Percentiles rank a stretch among this genome's conserved stretches.
These are phyloP conservation scores for Yamadazyma spencermartinsiae DNA, from an alignment of 1,139 yeast genomes.

Conservation along the genomic window DNA sequence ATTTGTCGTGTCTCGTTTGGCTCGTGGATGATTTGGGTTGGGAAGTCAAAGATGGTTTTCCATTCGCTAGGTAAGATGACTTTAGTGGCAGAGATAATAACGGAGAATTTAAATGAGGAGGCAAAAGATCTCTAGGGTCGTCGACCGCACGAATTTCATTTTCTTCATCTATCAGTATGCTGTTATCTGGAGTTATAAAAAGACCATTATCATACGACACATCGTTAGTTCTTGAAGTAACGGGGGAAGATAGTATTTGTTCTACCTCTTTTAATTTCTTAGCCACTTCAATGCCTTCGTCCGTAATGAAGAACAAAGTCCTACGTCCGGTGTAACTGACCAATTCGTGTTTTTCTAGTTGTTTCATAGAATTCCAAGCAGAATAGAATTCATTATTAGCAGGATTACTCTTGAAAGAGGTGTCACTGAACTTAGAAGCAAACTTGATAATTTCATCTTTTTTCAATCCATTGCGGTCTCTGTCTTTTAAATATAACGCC, in stretches of 20 bases:
- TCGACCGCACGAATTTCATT: constrained; percentile 10
- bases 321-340: constrained; percentile 56
- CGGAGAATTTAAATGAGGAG: constrained; percentile 10
- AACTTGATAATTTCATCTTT: constrained; percentile 57
- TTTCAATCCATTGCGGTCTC: constrained; percentile 50
- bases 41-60: constrained; percentile 1
- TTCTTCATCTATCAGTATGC: constrained; percentile 4
- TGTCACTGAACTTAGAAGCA: constrained; percentile 65
- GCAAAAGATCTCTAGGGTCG: constrained; percentile 14
- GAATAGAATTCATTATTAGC: constrained; percentile 64
- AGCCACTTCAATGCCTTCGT: constrained; percentile 71
- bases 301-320: constrained; percentile 69
- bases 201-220: constrained; percentile 39
- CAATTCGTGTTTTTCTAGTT: constrained; percentile 60
- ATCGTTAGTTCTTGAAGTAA: constrained; percentile 16
- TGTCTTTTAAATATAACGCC: constrained; percentile 58
- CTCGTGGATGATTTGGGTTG: neutral
- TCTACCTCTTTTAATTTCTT: constrained; percentile 52
- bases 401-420: constrained; percentile 65
- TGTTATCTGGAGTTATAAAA: constrained; percentile 26
- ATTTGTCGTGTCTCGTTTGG: constrained; percentile 22
- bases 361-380: constrained; percentile 77
- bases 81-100: constrained; percentile 1
- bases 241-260: constrained; percentile 31
- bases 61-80: neutral